These are phyloP conservation scores for Dissophora ornata DNA, from an alignment of 192 early-diverging fungal species.

Conservation along the genomic window DNA sequence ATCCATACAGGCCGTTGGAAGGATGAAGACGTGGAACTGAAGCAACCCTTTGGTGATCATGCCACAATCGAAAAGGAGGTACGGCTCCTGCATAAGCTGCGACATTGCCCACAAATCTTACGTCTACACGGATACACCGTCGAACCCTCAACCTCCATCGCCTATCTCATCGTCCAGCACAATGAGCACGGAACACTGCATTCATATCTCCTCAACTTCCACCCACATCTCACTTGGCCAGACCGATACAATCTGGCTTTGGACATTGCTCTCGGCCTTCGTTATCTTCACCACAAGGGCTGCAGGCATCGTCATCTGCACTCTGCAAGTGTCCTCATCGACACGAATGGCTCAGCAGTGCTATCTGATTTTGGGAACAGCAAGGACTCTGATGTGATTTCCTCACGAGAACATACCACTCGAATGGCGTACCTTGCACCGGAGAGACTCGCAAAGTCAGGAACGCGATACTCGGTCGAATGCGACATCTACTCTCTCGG, in stretches of 20 bases:
- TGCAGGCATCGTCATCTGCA: conserved; percentile 43
- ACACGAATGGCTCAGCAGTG: conserved; percentile 46
- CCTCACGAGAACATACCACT: conserved; percentile 37
- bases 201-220: conserved; percentile 44
- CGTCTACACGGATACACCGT: conserved; percentile 43
- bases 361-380: conserved; percentile 47
- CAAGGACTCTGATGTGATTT: conserved; percentile 32
- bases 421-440: conserved; percentile 50
- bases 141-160: conserved; percentile 19
- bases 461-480: conserved; percentile 25
- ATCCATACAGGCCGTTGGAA: conserved; percentile 44
- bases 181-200: conserved; percentile 47
- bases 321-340: conserved; percentile 45
- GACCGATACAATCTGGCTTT: conserved; percentile 55
- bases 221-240: conserved; percentile 47
- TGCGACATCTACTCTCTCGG: conserved; percentile 47
- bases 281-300: conserved; percentile 42
- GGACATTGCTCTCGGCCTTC: conserved; percentile 46
- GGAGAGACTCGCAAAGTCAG: conserved; percentile 28
- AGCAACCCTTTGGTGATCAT: conserved; percentile 25
- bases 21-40: conserved; percentile 34
- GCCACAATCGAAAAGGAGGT: conserved; percentile 31
- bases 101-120: conserved; percentile 30
- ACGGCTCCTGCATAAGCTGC: conserved; percentile 18
- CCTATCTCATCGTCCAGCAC: conserved; percentile 39